These are phyloP conservation scores for Breynia disticha DNA, from an alignment of 441 rosid genomes.

Conservation along the genomic window DNA sequence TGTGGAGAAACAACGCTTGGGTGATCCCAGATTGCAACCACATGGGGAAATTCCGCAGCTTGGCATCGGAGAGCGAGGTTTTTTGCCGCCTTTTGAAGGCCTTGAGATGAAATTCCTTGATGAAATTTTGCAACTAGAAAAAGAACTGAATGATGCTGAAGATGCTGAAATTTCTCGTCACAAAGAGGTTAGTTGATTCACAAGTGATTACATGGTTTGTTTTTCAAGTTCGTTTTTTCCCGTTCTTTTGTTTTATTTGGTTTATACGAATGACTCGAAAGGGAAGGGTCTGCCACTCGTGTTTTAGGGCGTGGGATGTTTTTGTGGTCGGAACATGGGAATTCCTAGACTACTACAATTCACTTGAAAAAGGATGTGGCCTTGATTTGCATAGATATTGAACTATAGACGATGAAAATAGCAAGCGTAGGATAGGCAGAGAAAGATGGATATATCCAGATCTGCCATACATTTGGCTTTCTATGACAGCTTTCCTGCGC, in stretches of 20 bases:
- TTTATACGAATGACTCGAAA: too few relatives aligned
- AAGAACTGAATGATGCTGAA: slow-evolving; percentile 25
- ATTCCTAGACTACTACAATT: too few relatives aligned
- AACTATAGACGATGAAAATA: too few relatives aligned
- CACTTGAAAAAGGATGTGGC: too few relatives aligned
- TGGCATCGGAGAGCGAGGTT: slow-evolving; percentile 15
- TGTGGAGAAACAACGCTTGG: slow-evolving; percentile 40
- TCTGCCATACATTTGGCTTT: too few relatives aligned
- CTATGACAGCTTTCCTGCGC: too few relatives aligned
- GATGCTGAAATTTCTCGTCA: slow-evolving; percentile 26
- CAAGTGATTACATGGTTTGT: not conserved
- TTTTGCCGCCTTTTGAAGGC: slow-evolving; percentile 17
- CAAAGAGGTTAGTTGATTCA: slow-evolving; percentile 20
- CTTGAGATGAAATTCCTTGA: slow-evolving; percentile 21
- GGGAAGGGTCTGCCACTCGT: too few relatives aligned
- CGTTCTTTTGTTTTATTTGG: not conserved
- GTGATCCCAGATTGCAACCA: slow-evolving; percentile 43
- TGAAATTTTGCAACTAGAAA: slow-evolving; percentile 17
- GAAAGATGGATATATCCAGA: too few relatives aligned
- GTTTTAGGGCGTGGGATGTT: too few relatives aligned
- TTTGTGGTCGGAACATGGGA: too few relatives aligned
- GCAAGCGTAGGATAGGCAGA: too few relatives aligned
- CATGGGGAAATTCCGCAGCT: slow-evolving; percentile 26
- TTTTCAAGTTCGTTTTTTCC: not conserved
- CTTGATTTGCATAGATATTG: too few relatives aligned